A percentile compares a stretch with the other conserved stretches of the same genome.
Evolutionary conservation across 140 eudicot genomes (phyloP).

Genomic region (Oenanthe javanica): DNA sequence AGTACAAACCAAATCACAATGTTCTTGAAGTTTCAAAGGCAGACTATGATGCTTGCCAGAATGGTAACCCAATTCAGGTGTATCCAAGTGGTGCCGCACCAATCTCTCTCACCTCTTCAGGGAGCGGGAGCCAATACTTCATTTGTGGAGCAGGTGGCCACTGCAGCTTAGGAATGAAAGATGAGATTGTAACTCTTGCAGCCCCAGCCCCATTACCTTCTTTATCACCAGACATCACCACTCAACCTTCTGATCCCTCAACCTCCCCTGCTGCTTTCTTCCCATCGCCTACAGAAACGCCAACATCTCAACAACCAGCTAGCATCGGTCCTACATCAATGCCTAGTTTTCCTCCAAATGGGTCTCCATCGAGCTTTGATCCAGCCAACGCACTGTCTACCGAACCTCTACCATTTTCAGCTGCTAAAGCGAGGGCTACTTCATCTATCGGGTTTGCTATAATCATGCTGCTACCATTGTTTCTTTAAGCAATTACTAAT

Average conservation of each 20-base stretch:
- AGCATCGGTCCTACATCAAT: background rate
- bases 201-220: conserved; percentile 25
- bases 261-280: background rate
- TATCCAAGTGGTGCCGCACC: conserved; percentile 24
- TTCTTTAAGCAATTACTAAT: conserved; percentile 14
- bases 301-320: background rate
- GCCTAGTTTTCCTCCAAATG: conserved; percentile 1
- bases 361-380: conserved; percentile 21
- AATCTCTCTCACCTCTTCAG: conserved; percentile 40
- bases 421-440: conserved; percentile 22
- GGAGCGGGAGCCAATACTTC: conserved; percentile 74
- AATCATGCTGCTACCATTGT: conserved; percentile 28
- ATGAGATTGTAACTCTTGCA: conserved; percentile 37
- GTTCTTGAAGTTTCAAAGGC: conserved; percentile 53
- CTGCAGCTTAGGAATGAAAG: conserved; percentile 66
- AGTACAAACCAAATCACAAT: conserved; percentile 31
- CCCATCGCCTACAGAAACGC: background rate
- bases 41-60: conserved; percentile 45
- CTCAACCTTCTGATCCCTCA: conserved; percentile 9
- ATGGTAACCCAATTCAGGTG: conserved; percentile 21
- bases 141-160: conserved; percentile 65
- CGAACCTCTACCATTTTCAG: conserved; percentile 31
- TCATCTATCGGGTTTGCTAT: conserved; percentile 34
- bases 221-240: conserved; percentile 24
- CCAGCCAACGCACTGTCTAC: conserved; percentile 8